Percentiles rank a stretch among this genome's conserved stretches.
Conservation (phyloP, 441 rosid genomes). For the Gossypium gossypioides region DNA sequence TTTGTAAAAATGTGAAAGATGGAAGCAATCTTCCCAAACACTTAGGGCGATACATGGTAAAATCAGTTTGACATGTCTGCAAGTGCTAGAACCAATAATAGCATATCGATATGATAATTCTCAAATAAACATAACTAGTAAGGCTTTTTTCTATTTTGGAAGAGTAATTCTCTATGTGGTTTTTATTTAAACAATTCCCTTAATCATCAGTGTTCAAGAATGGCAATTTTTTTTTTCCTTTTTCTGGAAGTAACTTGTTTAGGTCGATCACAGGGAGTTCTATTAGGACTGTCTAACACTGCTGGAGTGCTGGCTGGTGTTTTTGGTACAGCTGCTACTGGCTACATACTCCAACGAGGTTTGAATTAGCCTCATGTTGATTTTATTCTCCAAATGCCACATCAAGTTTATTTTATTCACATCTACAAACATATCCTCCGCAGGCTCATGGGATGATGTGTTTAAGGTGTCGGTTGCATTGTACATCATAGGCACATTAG, state of each 20-base stretch:
- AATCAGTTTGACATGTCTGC: neutral
- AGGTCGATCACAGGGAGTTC: constrained; percentile 66
- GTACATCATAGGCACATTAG: constrained; percentile 74
- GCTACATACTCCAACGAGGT: constrained; percentile 94
- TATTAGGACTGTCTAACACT: constrained; percentile 86
- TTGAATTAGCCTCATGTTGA: neutral
- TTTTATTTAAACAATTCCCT: neutral
- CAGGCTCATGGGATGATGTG: constrained; percentile 96
- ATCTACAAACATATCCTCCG: neutral
- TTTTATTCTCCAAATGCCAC: neutral
- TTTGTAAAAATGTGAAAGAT: neutral
- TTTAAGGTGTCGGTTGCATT: constrained; percentile 79
- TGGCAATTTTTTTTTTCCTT: neutral
- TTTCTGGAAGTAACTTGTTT: constrained; percentile 13
- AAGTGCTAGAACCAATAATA: neutral
- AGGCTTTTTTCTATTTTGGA: neutral
- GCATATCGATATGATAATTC: neutral
- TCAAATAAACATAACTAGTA: neutral
- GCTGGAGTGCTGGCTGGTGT: constrained; percentile 98
- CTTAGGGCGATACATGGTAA: neutral
- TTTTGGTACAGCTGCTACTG: constrained; percentile 93
- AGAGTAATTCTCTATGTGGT: neutral
- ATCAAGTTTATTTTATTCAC: neutral
- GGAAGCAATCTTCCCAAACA: neutral
- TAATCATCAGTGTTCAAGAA: neutral